Base-by-base conservation (phyloP, 2,329 filamentous ascomycete genomes). In the Colletotrichum navitas region DNA sequence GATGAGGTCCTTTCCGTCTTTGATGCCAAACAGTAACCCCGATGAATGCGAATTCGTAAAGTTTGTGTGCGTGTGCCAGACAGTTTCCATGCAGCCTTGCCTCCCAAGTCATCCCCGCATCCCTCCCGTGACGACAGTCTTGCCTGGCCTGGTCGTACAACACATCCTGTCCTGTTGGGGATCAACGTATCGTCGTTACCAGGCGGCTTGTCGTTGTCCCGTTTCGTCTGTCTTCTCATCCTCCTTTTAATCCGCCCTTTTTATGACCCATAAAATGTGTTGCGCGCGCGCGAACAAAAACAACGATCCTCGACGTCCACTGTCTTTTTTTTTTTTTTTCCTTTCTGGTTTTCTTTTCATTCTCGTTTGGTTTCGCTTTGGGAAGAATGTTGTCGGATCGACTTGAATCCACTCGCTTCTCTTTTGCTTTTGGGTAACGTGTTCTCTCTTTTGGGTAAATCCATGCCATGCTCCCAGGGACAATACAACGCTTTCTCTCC, bases 11-110 rank as follows among this genome's bases (percentile, higher is more conserved):
- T 39, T 52, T 62, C 66, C 61, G 61, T 71, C 66, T 72, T 67
- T 61, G 54, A 72, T 72, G 66, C 61, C 70, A 66, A 70, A 60
- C 65, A 59, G 62, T 63, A 63, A 34, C 68, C 70, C 70, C 24
- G 36, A 70, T 66, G 29, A 54, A 72, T 72, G 70, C 70, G 61
- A 62, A 61, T 62, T 60, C 66, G 43, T 70, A 41, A 71, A 62
- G 55, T 41, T 51, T 67, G 67, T 24, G 49, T 36, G 54, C 36
- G 26, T 39, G 49, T 65, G 34, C 64, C 39, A 66, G 51, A 64
- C 47, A 61, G 65, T 58, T 65, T 29, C 45, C 49, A 71, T 68
- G 68, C 64, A 71, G 64, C 51, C 64, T 61, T 39, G 52, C 59
- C 52, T 71, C 52, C 60, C 29, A 61, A 61, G 45, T 45, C 60